phyloP scores from a whole-genome alignment of 768 basidiomycete genomes.

The Auricularia sp. region DNA sequence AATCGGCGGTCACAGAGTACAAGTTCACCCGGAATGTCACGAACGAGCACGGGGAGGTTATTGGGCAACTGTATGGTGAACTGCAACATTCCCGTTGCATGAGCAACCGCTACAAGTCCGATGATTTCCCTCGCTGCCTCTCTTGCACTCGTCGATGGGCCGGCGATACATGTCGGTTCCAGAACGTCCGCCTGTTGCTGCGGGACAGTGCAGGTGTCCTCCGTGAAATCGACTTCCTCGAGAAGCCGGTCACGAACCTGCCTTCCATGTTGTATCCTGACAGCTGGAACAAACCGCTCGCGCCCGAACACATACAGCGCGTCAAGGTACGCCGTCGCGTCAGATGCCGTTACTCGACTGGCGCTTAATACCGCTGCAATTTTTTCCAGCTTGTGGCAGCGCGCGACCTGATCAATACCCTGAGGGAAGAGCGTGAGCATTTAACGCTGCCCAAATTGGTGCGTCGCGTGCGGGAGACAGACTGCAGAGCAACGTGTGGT shows the following conservation, averaged over 20 bases:
- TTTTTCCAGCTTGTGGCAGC: conserved; percentile 52
- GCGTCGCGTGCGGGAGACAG: conserved; percentile 65
- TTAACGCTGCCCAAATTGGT: conserved; percentile 48
- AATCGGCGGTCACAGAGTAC: not conserved
- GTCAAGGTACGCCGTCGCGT: conserved; percentile 42
- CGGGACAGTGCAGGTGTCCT: conserved; percentile 50
- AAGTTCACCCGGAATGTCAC: not conserved
- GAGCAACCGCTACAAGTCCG: conserved; percentile 66
- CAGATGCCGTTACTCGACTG: not conserved
- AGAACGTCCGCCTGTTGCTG: conserved; percentile 72
- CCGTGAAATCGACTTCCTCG: conserved; percentile 60
- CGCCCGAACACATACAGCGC: conserved; percentile 38
- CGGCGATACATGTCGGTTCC: conserved; percentile 79
- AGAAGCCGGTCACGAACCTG: conserved; percentile 47
- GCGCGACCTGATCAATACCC: conserved; percentile 52
- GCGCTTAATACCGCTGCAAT: too few species aligned
- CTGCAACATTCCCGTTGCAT: conserved; percentile 75
- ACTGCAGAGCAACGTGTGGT: conserved; percentile 83
- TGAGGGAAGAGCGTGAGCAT: conserved; percentile 57
- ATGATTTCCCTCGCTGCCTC: conserved; percentile 70
- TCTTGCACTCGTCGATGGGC: conserved; percentile 82
- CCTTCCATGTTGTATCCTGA: conserved; percentile 55
- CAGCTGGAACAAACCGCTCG: conserved; percentile 55
- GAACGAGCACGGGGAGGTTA: not conserved
- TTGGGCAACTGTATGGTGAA: conserved; percentile 25